Base-by-base conservation (phyloP, 2,329 filamentous ascomycete genomes). In the Penicillium sp. region DNA sequence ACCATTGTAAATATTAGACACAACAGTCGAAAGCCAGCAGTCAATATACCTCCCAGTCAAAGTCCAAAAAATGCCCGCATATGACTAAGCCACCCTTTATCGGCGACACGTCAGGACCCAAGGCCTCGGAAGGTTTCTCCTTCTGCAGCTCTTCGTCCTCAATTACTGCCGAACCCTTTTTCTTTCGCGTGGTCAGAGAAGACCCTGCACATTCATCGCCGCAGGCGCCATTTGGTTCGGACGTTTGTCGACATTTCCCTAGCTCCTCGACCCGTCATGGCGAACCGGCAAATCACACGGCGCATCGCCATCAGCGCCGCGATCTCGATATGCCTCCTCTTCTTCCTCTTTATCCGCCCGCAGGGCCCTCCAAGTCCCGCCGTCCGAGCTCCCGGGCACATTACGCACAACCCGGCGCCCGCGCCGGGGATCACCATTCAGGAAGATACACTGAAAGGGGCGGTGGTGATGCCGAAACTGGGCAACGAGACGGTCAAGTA, bases 401-500 rank as follows among this genome's bases (percentile, higher is more conserved):
- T 75, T 45, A 61, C 65, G 35, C 67, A 73, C 53, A 52, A 64
- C 13, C 44, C 62, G 25, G 51, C 46, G 38, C 43, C 64, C 30
- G 53, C 57, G 18, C 45, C 62, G 20, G 59, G 51, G 20, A 55
- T 62, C 38, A 53, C 40, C 16, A 60, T 68, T 25, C 62, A 67
- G 33, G 65, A 71, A 50, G 69, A 71, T 35, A 65, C 72, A 42
- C 60, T 75, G 35, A 72, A 74, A 51, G 76, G 77, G 22, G 69
- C 65, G 24, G 69, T 73, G 24, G 71, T 79, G 39, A 77, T 76
- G 73, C 70, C 73, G 13, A 74, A 72, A 46, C 62, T 79, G 42
- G 76, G 72, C 18, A 79, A 79, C 56, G 76, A 73, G 54, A 79
- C 77, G 4, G 69, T 71, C 13, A 79, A 78, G 74, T 76, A 68